Base-by-base conservation (phyloP, 495 filamentous ascomycete genomes). In the Neurospora terricola region DNA sequence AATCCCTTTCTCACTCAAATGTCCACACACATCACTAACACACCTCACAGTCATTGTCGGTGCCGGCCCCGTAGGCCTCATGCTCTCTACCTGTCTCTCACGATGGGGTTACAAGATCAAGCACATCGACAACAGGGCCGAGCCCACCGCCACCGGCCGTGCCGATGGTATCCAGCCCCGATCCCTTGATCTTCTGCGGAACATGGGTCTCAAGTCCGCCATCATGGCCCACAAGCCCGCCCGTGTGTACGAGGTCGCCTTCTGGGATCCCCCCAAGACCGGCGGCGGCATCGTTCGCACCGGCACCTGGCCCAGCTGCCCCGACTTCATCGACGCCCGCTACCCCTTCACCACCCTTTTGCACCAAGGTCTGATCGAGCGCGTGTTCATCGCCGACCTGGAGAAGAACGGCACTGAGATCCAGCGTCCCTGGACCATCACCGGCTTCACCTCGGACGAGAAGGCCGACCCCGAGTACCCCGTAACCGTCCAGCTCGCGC, bases 61-160 rank as follows among this genome's bases (percentile, higher is more conserved):
- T 73, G 94, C 94, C 69, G 93, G 94, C 39, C 93, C 94, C n/a
- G 93, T 93, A 38, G 94, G 94, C 48, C 87, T 96, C 71, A 88
- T 94, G 77, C 87, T 97, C 16, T 94, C 92, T n/a, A 91, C 93
- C 21, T 94, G 91, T 81, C 85, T 94, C 23, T 87, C 88, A 70
- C 87, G 91, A 75, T 91, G 89, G 81, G 91, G 91, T 8, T 91
- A 92, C 78, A 87, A 85, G 71, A 88, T 90, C 40, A 87, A 89
- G 73, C 86, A 92, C 75, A 88, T 93, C 74, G 92, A 94, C 79
- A 91, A 93, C 78, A 86, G 90, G 36, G 81, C 87, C 6, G 87
- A 89, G 76, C 89, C 87, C 62, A 93, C 91, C 0, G 84, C 88
- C 16, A 93, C 91, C 1, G 92, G 91, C 12, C 90, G 91, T 38